Evolutionary conservation across 768 basidiomycete genomes (phyloP).

Genomic region (Mycena albidolilacea): DNA sequence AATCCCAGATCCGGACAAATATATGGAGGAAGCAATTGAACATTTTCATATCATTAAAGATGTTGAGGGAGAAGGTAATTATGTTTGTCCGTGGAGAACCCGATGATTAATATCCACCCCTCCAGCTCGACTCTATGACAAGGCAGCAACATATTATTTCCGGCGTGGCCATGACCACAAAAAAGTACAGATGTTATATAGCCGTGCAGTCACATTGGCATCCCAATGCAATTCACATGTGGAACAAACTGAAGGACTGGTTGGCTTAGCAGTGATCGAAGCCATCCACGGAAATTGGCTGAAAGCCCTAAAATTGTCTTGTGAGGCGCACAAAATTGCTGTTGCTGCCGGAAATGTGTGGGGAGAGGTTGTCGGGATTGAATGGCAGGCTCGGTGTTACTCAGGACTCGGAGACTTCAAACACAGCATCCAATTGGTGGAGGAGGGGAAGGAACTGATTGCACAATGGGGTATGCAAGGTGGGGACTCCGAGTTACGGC

Average conservation of each 20-base stretch:
- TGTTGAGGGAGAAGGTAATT: neutral
- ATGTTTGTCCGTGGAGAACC: neutral
- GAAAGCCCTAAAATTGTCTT: neutral
- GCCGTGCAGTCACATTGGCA: conserved; percentile 11
- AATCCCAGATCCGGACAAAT: neutral
- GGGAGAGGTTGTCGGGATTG: neutral
- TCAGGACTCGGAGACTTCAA: neutral
- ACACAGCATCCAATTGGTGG: neutral
- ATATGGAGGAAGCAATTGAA: neutral
- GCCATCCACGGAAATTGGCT: neutral
- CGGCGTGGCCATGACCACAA: neutral
- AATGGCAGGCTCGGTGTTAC: neutral
- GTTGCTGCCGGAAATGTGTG: neutral
- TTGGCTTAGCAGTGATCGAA: neutral
- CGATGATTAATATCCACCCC: neutral
- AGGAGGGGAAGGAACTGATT: neutral
- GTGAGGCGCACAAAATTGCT: neutral
- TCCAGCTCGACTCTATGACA: neutral
- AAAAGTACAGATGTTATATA: neutral
- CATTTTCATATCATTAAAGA: neutral
- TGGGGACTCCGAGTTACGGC: neutral
- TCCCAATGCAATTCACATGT: neutral
- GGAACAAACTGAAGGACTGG: neutral
- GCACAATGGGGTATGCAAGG: neutral
- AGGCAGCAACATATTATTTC: conserved; percentile 9